These are phyloP conservation scores for Emergomyces pasteurianus DNA, from an alignment of 2,329 filamentous ascomycete species.

Conservation along the genomic window DNA sequence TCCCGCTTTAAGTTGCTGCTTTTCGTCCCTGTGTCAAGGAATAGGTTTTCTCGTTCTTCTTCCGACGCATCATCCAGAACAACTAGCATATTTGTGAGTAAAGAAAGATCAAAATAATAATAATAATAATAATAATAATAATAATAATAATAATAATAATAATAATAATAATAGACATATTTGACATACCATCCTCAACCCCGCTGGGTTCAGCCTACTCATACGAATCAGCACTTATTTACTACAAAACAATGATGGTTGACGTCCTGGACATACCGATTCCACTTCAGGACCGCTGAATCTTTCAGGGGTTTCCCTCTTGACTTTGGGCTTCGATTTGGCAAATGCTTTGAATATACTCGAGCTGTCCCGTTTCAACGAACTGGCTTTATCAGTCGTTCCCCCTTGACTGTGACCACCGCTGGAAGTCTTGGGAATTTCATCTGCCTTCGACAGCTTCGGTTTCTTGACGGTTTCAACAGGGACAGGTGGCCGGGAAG, in stretches of 20 bases:
- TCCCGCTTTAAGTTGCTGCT: conserved; percentile 30
- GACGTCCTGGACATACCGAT: conserved; percentile 20
- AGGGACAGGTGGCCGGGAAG: conserved; percentile 20
- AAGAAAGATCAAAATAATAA: background rate
- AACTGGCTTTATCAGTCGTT: conserved; percentile 26
- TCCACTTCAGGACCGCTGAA: conserved; percentile 22
- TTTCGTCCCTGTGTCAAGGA: conserved; percentile 29
- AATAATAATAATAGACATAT: background rate
- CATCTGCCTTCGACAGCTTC: conserved; percentile 20
- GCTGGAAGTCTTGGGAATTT: conserved; percentile 10
- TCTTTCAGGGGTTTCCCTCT: conserved; percentile 31
- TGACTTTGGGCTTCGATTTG: conserved; percentile 50
- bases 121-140: background rate
- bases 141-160: background rate
- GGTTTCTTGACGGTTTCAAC: conserved; percentile 20
- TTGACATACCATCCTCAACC: conserved; percentile 39
- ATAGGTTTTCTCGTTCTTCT: conserved; percentile 42
- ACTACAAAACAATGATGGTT: conserved; percentile 14
- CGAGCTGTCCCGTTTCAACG: conserved; percentile 48
- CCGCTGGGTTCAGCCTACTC: conserved; percentile 24
- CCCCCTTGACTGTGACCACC: conserved; percentile 21
- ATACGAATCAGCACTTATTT: conserved; percentile 9
- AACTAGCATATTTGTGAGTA: conserved; percentile 15
- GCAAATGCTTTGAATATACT: conserved; percentile 70
- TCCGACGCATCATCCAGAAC: conserved; percentile 43